These are phyloP conservation scores for Cicer pinnatifidum DNA, from an alignment of 306 rosid genomes.

Conservation along the genomic window DNA sequence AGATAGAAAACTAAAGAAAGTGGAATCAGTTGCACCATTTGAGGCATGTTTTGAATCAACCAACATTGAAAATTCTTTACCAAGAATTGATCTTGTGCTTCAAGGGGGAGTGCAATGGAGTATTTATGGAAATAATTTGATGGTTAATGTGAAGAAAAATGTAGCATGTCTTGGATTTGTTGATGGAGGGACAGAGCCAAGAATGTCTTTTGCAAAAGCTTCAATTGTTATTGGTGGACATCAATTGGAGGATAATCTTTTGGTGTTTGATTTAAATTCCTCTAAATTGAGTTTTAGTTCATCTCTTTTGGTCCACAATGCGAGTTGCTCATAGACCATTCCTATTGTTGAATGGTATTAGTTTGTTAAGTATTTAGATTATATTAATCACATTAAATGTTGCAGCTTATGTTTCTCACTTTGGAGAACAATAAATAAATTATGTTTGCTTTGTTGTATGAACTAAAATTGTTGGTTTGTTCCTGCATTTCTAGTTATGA, in stretches of 20 bases:
- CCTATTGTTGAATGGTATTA: neutral
- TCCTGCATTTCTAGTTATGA: too few species aligned
- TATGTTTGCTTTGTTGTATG: neutral
- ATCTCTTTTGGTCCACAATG: constrained; percentile 43
- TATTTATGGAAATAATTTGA: constrained; percentile 44
- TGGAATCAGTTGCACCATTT: constrained; percentile 47
- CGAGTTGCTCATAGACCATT: constrained; percentile 22
- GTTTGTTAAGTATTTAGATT: neutral
- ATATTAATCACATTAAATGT: neutral
- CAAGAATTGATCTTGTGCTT: constrained; percentile 49
- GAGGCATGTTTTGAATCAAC: constrained; percentile 50
- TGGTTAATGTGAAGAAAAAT: constrained; percentile 46
- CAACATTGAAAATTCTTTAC: constrained; percentile 34
- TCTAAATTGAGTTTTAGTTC: constrained; percentile 48
- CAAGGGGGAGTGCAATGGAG: constrained; percentile 44
- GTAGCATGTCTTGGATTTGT: constrained; percentile 53
- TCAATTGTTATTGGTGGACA: constrained; percentile 47
- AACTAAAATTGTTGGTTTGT: neutral
- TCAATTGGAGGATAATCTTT: constrained; percentile 44
- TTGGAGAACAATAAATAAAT: neutral
- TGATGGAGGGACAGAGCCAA: constrained; percentile 44
- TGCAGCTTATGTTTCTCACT: neutral
- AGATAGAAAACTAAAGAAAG: constrained; percentile 45
- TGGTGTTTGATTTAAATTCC: constrained; percentile 47
- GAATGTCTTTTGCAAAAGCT: constrained; percentile 34